Conservation (phyloP, 495 filamentous ascomycete species). For the Hyaloscypha hepaticicola region DNA sequence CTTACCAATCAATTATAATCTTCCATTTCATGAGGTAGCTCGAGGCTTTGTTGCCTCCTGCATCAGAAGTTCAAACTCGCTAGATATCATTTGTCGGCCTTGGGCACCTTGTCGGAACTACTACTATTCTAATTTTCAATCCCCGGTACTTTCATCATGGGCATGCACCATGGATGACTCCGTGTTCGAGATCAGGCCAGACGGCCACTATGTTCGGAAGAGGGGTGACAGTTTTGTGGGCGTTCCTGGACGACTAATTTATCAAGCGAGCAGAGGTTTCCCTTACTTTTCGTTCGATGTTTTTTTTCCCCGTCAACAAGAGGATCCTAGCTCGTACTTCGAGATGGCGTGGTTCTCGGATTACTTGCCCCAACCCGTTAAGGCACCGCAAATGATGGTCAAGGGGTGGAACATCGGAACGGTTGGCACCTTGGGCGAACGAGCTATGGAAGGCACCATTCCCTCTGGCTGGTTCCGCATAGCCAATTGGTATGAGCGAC, state of each 20-base stretch:
- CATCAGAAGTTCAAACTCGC: constrained; percentile 18
- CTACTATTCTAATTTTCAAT: not conserved
- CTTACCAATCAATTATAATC: constrained; percentile 4
- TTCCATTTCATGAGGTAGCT: constrained; percentile 2
- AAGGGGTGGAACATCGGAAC: constrained; percentile 8
- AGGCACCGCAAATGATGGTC: not conserved
- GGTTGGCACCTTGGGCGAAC: not conserved
- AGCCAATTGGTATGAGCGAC: not conserved
- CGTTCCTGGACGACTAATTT: constrained; percentile 36
- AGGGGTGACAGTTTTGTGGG: constrained; percentile 16
- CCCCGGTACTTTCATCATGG: constrained; percentile 8
- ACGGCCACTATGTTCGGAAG: constrained; percentile 14
- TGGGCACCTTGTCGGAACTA: constrained; percentile 19
- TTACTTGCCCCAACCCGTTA: not conserved
- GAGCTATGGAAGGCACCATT: constrained; percentile 10
- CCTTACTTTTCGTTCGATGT: not conserved
- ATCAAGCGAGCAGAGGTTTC: constrained; percentile 12
- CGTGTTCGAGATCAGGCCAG: constrained; percentile 7
- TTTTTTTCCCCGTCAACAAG: no score
- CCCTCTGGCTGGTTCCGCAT: constrained; percentile 5
- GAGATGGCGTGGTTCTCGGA: constrained; percentile 7
- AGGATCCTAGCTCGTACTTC: not conserved
- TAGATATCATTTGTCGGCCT: constrained; percentile 22
- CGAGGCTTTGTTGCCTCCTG: constrained; percentile 11
- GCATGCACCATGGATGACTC: constrained; percentile 2